phyloP scores from a whole-genome alignment of 2,329 filamentous ascomycete species.

The Penicillium sp. region DNA sequence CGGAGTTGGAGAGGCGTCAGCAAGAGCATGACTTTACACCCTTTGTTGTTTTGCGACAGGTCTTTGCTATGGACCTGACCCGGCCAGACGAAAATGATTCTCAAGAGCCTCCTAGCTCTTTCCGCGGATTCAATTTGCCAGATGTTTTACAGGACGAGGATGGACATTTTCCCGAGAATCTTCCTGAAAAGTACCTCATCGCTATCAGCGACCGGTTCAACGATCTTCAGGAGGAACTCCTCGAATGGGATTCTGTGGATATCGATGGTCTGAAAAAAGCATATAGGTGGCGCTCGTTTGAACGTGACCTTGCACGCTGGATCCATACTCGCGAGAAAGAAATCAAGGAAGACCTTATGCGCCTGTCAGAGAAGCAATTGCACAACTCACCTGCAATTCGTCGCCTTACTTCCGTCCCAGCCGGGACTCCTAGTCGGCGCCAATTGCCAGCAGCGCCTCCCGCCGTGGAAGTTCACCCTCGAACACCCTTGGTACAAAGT shows the following conservation, averaged over 20 bases:
- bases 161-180: constrained; percentile 36
- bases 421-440: not conserved
- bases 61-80: constrained; percentile 41
- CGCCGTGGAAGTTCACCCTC: not conserved
- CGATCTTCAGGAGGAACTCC: constrained; percentile 42
- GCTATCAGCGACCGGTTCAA: constrained; percentile 40
- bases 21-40: constrained; percentile 40
- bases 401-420: not conserved
- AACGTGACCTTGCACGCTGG: constrained; percentile 47
- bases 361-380: not conserved
- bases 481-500: not conserved
- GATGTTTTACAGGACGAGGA: constrained; percentile 40
- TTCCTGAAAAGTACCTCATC: constrained; percentile 37
- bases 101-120: constrained; percentile 7
- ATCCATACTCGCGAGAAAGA: constrained; percentile 46
- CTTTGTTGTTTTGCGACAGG: constrained; percentile 36
- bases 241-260: constrained; percentile 39
- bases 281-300: constrained; percentile 55
- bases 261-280: constrained; percentile 44
- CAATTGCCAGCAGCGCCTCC: not conserved
- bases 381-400: not conserved
- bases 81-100: constrained; percentile 16
- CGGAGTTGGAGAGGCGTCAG: constrained; percentile 38
- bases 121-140: constrained; percentile 30
- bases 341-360: constrained; percentile 43